Evolutionary conservation across 1,284 basidiomycete genomes (phyloP).

Genomic region (Trichosporon asahii): DNA sequence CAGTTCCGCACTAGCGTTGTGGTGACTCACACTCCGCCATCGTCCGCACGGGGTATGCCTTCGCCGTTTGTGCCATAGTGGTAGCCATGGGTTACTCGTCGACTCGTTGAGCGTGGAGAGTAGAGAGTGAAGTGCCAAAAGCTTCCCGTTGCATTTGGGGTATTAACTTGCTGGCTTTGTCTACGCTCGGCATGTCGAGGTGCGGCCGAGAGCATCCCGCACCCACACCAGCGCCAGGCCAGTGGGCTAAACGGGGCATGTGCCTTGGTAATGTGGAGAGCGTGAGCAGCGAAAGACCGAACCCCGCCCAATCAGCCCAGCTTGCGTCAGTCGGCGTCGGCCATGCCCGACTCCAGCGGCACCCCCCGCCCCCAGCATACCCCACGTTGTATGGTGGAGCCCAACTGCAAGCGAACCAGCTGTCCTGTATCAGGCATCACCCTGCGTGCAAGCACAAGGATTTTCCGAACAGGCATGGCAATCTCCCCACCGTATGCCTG

Average conservation of each 20-base stretch:
- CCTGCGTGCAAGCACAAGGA: not conserved
- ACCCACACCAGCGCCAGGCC: not conserved
- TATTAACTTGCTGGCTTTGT: not conserved
- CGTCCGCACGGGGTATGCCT: constrained; percentile 5
- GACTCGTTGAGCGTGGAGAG: not conserved
- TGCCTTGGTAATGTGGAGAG: not conserved
- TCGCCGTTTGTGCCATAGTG: not conserved
- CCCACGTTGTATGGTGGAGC: not conserved
- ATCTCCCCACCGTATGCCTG: not conserved
- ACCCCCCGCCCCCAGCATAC: not conserved
- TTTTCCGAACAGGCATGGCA: not conserved
- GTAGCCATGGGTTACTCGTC: not conserved
- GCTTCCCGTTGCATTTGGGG: not conserved
- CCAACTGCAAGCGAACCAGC: not conserved
- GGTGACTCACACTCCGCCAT: constrained; percentile 7
- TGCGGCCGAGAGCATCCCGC: not conserved
- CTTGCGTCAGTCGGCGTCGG: not conserved
- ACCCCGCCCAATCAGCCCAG: constrained; percentile 1
- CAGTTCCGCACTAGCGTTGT: not conserved
- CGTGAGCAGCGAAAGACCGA: not conserved
- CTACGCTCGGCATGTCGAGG: not conserved
- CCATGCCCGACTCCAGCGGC: not conserved
- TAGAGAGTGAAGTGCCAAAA: not conserved
- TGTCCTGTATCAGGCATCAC: not conserved
- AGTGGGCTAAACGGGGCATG: not conserved